Conservation (phyloP, 176 grass and related monocot species). For the Triticum timopheevii region DNA sequence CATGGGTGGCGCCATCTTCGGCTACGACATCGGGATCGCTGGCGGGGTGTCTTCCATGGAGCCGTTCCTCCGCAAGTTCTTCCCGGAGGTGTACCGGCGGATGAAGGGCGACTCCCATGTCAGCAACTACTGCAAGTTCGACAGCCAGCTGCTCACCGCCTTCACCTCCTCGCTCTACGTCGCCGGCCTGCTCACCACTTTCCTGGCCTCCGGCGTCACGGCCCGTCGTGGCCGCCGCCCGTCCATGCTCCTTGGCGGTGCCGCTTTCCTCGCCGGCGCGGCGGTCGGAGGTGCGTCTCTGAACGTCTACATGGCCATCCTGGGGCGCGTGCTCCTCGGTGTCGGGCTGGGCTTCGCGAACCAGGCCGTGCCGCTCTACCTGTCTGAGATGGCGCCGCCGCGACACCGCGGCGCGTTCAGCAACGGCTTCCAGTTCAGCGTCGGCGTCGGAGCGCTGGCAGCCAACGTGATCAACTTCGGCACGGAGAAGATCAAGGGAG, state of each 20-base stretch:
- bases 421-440: constrained; percentile 64
- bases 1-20: constrained; percentile 85
- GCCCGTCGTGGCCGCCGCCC: constrained; percentile 29
- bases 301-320: constrained; percentile 61
- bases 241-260: constrained; percentile 69
- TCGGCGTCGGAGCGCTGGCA: constrained; percentile 44
- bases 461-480: constrained; percentile 69
- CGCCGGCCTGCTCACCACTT: constrained; percentile 52
- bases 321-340: constrained; percentile 59
- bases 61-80: constrained; percentile 71
- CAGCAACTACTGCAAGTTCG: constrained; percentile 95
- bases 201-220: constrained; percentile 55
- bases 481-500: constrained; percentile 51
- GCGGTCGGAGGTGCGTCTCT: constrained; percentile 47
- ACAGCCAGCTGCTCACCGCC: constrained; percentile 78
- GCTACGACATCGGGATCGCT: constrained; percentile 79
- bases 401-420: constrained; percentile 62
- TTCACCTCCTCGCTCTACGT: constrained; percentile 90
- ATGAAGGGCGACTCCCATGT: constrained; percentile 54
- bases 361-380: constrained; percentile 69
- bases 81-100: constrained; percentile 56
- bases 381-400: constrained; percentile 78
- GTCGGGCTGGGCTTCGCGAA: constrained; percentile 68
- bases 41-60: constrained; percentile 87
- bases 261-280: constrained; percentile 49